Conservation (phyloP, 345 rosid genomes). For the Citrus glauca region DNA sequence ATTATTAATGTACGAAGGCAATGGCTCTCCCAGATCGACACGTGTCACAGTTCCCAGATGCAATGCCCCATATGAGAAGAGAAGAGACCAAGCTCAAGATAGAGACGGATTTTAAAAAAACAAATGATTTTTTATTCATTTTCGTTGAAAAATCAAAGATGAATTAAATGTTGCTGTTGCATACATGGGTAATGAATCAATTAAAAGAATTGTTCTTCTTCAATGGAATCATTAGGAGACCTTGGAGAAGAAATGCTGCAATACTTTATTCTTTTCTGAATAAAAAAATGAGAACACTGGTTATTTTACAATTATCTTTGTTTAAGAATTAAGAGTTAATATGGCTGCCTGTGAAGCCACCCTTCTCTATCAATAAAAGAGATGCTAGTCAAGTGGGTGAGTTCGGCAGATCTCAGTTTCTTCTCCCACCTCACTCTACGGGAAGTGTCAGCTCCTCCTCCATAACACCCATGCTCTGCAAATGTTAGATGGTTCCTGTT, state of each 20-base stretch:
- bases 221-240: no score
- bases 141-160: not conserved
- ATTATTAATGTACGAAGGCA: not conserved
- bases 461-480: slow-evolving; percentile 33
- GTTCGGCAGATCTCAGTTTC: slow-evolving; percentile 3
- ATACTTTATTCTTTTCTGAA: no score
- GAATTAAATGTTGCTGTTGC: not conserved
- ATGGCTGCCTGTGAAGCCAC: slow-evolving; percentile 50
- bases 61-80: not conserved
- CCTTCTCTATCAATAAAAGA: slow-evolving; percentile 41
- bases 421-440: slow-evolving; percentile 43
- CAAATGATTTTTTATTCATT: not conserved
- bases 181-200: not conserved
- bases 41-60: not conserved
- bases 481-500: slow-evolving; percentile 38
- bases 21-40: no score
- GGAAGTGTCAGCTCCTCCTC: slow-evolving; percentile 41
- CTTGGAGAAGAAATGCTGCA: no score
- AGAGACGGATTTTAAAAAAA: not conserved
- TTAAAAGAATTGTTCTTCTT: not conserved
- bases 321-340: not conserved
- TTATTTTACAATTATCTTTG: not conserved
- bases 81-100: not conserved
- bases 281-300: not conserved
- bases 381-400: slow-evolving; percentile 26